Percentiles rank a stretch among this genome's conserved stretches.
phyloP scores from a whole-genome alignment of 1,284 basidiomycete species.

The Mycosarcoma mackinlayi region DNA sequence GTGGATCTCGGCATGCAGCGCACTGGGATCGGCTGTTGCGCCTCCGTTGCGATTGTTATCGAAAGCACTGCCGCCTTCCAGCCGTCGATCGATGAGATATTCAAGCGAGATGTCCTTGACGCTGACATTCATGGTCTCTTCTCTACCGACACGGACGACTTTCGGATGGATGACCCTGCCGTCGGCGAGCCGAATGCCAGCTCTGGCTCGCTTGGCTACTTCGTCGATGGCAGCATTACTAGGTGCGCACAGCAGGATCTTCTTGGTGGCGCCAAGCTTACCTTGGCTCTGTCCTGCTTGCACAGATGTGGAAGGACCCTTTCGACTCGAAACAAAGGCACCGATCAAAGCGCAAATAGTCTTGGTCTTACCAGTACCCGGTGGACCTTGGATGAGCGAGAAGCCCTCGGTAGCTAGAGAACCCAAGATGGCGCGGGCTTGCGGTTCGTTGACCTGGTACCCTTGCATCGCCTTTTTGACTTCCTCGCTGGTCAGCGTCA shows the following conservation, averaged over 20 bases:
- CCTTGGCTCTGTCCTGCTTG: constrained; percentile 33
- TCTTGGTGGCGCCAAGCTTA: constrained; percentile 70
- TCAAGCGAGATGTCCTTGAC: constrained; percentile 91
- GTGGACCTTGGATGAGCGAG: constrained; percentile 94
- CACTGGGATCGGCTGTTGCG: constrained; percentile 29
- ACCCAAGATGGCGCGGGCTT: constrained; percentile 87
- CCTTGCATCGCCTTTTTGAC: constrained; percentile 74
- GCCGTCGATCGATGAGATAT: constrained; percentile 50
- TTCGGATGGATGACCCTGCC: constrained; percentile 76
- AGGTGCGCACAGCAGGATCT: constrained; percentile 93
- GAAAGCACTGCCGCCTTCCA: constrained; percentile 27
- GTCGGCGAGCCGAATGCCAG: constrained; percentile 76
- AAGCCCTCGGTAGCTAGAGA: constrained; percentile 82
- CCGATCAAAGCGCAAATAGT: constrained; percentile 96
- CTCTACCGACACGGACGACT: constrained; percentile 88
- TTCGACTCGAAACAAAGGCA: constrained; percentile 76
- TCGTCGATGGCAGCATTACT: constrained; percentile 99
- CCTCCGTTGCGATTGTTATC: constrained; percentile 23
- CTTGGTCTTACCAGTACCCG: constrained; percentile 98
- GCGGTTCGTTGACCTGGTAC: constrained; percentile 89
- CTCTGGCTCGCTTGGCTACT: constrained; percentile 86
- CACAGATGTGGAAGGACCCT: constrained; percentile 37
- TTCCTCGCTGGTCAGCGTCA: constrained; percentile 72
- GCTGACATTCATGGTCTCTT: constrained; percentile 80
- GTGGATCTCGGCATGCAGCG: constrained; percentile 45